phyloP scores from a whole-genome alignment of 345 rosid species.

The Sonneratia alba region DNA sequence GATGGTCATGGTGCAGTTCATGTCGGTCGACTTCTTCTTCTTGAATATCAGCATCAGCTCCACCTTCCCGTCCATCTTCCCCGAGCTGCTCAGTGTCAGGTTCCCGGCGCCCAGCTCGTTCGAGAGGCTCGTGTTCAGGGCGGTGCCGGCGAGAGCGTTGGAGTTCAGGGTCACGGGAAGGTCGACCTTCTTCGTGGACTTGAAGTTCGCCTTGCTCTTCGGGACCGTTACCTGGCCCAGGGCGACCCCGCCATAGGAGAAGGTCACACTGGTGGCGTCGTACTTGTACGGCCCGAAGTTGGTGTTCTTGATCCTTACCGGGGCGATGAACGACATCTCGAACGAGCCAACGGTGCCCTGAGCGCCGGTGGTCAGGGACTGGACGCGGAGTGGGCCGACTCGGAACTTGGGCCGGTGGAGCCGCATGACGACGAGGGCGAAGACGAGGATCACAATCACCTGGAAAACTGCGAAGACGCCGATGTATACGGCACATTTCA shows the following conservation, averaged over 20 bases:
- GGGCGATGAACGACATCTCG: slow-evolving; percentile 7
- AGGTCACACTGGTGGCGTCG: slow-evolving; percentile 9
- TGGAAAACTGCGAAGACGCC: slow-evolving; percentile 15
- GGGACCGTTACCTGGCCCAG: slow-evolving; percentile 6
- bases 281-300: slow-evolving; percentile 20
- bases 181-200: slow-evolving; percentile 17
- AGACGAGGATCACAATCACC: slow-evolving; percentile 15
- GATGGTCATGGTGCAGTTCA: slow-evolving; percentile 14
- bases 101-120: neutral
- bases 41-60: slow-evolving; percentile 15
- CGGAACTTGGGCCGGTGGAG: slow-evolving; percentile 6
- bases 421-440: slow-evolving; percentile 13
- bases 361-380: neutral
- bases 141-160: neutral
- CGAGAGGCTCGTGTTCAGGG: slow-evolving; percentile 1
- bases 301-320: slow-evolving; percentile 14
- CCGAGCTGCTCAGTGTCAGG: slow-evolving; percentile 10
- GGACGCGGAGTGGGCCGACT: slow-evolving; percentile 1
- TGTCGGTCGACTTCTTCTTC: slow-evolving; percentile 18
- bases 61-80: slow-evolving; percentile 14
- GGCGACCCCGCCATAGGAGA: slow-evolving; percentile 2
- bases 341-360: neutral
- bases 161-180: neutral
- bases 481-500: slow-evolving; percentile 9
- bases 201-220: slow-evolving; percentile 16